Evolutionary conservation across 176 grass and related monocot species (phyloP).

Genomic region (Areca catechu): DNA sequence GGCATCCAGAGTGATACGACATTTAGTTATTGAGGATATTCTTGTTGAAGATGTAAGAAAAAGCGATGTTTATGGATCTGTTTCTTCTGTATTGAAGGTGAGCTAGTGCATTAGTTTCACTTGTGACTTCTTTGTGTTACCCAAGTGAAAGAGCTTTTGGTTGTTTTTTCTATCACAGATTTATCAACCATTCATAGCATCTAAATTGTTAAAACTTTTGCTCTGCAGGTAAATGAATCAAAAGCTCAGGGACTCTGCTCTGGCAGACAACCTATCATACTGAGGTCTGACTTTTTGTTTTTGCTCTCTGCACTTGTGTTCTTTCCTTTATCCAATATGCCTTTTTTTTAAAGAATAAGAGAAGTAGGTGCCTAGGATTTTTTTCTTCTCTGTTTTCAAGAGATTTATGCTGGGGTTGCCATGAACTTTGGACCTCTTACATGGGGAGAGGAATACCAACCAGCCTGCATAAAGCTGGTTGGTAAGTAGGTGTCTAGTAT

Average conservation of each 20-base stretch:
- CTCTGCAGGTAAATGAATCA: constrained; percentile 52
- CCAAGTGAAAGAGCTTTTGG: too few relatives aligned
- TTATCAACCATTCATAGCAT: too few relatives aligned
- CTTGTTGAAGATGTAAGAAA: constrained; percentile 74
- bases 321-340: constrained; percentile 11
- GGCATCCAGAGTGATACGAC: constrained; percentile 51
- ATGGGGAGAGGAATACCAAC: too few relatives aligned
- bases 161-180: too few relatives aligned
- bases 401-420: too few relatives aligned
- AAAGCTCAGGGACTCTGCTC: constrained; percentile 35
- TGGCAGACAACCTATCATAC: constrained; percentile 40
- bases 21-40: constrained; percentile 78
- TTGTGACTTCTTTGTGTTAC: too few relatives aligned
- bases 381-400: too few relatives aligned
- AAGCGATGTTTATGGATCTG: constrained; percentile 64
- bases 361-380: too few relatives aligned
- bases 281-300: constrained; percentile 51
- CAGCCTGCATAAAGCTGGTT: too few relatives aligned
- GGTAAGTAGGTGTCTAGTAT: too few relatives aligned
- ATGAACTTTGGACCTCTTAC: too few relatives aligned
- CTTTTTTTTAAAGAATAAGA: background rate
- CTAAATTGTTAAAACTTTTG: background rate
- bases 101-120: background rate
- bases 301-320: constrained; percentile 10
- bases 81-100: constrained; percentile 83